A percentile compares a stretch with the other conserved stretches of the same genome.
Conservation (phyloP, 1,284 basidiomycete species). For the Irpex lacteus region DNA sequence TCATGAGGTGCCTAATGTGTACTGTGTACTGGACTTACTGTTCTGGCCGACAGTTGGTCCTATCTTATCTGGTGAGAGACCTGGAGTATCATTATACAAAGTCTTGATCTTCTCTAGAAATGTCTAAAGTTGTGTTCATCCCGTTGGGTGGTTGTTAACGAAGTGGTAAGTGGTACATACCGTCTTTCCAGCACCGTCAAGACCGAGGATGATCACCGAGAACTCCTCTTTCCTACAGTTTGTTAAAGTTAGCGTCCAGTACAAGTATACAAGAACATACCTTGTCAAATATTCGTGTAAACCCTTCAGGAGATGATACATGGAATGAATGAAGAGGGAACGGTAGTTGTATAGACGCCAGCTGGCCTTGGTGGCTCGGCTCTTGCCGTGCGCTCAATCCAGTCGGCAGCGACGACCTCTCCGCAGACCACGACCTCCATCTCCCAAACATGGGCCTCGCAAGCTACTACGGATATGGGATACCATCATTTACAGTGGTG, state of each 20-base stretch:
- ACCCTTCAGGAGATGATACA: conserved; percentile 92
- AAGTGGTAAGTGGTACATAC: conserved; percentile 38
- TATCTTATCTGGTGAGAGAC: conserved; percentile 85
- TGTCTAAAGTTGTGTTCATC: conserved; percentile 47
- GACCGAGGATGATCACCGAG: conserved; percentile 88
- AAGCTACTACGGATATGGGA: conserved; percentile 62
- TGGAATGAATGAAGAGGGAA: conserved; percentile 25
- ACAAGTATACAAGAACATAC: conserved; percentile 43
- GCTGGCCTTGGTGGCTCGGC: background rate
- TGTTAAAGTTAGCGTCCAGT: conserved; percentile 4
- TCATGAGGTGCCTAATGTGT: background rate
- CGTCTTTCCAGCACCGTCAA: conserved; percentile 90
- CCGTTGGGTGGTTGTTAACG: background rate
- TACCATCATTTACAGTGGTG: conserved; percentile 62
- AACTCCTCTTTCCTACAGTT: conserved; percentile 82
- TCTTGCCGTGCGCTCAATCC: conserved; percentile 1
- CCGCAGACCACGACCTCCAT: conserved; percentile 14
- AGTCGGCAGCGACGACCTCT: conserved; percentile 1
- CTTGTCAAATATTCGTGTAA: conserved; percentile 86
- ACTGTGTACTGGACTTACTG: conserved; percentile 49
- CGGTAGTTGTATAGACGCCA: background rate
- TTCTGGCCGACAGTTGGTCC: conserved; percentile 94
- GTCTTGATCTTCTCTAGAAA: conserved; percentile 92
- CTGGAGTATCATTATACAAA: conserved; percentile 81
- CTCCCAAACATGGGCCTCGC: conserved; percentile 40